Conservation (phyloP, 2,329 filamentous ascomycete species). For the Fusarium vanettenii region DNA sequence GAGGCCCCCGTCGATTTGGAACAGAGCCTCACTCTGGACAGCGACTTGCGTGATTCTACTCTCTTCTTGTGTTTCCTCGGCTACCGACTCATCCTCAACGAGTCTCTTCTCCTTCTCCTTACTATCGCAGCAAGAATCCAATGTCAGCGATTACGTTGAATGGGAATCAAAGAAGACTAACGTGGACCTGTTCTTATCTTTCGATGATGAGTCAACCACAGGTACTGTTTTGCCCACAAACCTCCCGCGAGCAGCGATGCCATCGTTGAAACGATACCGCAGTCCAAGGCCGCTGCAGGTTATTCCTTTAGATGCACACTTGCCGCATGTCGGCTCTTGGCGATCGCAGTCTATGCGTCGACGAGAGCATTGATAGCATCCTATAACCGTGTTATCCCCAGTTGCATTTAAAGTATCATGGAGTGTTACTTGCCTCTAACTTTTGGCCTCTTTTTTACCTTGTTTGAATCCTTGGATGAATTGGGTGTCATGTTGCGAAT, state of each 20-base stretch:
- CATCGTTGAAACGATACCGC: constrained; percentile 39
- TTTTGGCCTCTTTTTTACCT: constrained; percentile 28
- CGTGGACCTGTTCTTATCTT: background rate
- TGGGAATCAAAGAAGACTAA: background rate
- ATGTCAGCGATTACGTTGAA: background rate
- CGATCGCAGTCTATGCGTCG: constrained; percentile 41
- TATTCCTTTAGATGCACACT: constrained; percentile 33
- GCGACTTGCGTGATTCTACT: background rate
- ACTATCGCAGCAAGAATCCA: background rate
- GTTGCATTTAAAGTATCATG: no score
- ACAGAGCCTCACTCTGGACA: background rate
- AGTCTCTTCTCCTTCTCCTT: background rate
- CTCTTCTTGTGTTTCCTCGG: background rate
- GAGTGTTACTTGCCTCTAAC: constrained; percentile 16
- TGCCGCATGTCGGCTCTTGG: constrained; percentile 34
- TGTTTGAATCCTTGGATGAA: constrained; percentile 7
- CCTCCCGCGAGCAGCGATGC: constrained; percentile 35
- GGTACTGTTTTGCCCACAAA: constrained; percentile 35
- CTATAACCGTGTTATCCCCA: background rate
- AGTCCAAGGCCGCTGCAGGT: constrained; percentile 35
- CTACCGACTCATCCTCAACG: rapidly evolving
- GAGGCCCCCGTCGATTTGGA: constrained; percentile 5
- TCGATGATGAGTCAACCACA: background rate
- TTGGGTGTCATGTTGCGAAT: constrained; percentile 6
- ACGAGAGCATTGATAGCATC: constrained; percentile 39